Evolutionary conservation across 1,284 basidiomycete species (phyloP).

Genomic region (Veloboletus limbatus): DNA sequence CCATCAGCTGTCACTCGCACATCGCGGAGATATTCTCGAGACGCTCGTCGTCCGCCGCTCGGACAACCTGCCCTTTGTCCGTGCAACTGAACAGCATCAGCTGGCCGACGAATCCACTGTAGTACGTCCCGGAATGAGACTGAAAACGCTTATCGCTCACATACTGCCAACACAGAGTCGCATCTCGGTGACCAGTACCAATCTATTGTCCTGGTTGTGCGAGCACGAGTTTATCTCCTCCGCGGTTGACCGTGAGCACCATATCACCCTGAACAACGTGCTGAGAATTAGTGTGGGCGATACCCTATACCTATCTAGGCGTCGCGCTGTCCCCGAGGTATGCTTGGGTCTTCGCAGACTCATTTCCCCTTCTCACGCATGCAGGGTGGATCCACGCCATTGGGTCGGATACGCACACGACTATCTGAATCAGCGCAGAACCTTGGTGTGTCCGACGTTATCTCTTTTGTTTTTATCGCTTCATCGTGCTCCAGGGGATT

Average conservation of each 20-base stretch:
- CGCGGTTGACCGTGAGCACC: conserved; percentile 25
- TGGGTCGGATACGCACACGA: conserved; percentile 74
- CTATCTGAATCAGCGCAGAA: conserved; percentile 63
- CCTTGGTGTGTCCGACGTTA: conserved; percentile 46
- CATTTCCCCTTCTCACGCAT: conserved; percentile 18
- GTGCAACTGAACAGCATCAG: conserved; percentile 38
- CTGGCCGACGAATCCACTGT: conserved; percentile 32
- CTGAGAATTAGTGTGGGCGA: conserved; percentile 37
- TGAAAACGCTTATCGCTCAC: conserved; percentile 10
- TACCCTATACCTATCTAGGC: conserved; percentile 48
- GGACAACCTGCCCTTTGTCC: conserved; percentile 38
- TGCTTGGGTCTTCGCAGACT: conserved; percentile 15
- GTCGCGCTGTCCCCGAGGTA: conserved; percentile 47
- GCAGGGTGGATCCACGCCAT: conserved; percentile 80
- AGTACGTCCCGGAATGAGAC: conserved; percentile 29
- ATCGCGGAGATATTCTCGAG: conserved; percentile 49
- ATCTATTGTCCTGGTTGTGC: conserved; percentile 46
- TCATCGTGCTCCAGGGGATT: conserved; percentile 44
- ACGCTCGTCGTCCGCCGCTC: conserved; percentile 49
- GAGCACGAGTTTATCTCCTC: conserved; percentile 32
- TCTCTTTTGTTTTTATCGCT: conserved; percentile 1
- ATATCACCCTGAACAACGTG: conserved; percentile 28
- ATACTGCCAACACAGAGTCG: conserved; percentile 41
- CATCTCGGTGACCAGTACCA: conserved; percentile 43
- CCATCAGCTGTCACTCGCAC: conserved; percentile 37